phyloP scores from a whole-genome alignment of 2,329 filamentous ascomycete species.

The Arthrinium phaeospermum region DNA sequence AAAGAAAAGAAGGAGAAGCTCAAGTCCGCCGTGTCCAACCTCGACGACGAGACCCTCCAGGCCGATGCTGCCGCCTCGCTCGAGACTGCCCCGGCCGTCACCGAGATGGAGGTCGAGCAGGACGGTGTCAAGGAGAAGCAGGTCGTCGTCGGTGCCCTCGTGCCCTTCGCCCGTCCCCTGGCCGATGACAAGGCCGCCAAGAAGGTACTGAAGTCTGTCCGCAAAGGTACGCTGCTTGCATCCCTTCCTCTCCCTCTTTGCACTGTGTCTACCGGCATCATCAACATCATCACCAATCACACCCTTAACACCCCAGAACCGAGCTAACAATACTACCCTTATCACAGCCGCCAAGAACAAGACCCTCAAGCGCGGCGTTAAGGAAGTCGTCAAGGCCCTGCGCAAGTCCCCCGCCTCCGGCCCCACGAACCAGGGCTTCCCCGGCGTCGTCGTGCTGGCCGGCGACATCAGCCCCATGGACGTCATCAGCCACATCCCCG shows the following conservation, averaged over 20 bases:
- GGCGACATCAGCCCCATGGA: constrained; percentile 98
- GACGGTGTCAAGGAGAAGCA: constrained; percentile 51
- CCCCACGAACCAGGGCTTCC: constrained; percentile 66
- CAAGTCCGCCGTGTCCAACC: constrained; percentile 60
- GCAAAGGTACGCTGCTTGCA: constrained; percentile 54
- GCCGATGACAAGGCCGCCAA: constrained; percentile 78
- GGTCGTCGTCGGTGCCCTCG: constrained; percentile 64
- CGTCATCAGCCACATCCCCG: constrained; percentile 96
- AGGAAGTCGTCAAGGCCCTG: constrained; percentile 98
- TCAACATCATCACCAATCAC: constrained; percentile 18
- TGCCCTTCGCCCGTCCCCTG: constrained; percentile 83
- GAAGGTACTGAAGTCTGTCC: constrained; percentile 63
- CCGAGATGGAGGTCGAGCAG: constrained; percentile 53
- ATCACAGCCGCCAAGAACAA: constrained; percentile 87
- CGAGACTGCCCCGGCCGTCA: constrained; percentile 45
- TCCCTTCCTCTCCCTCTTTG: constrained; percentile 20
- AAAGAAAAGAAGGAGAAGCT: constrained; percentile 77
- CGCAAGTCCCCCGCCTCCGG: constrained; percentile 83
- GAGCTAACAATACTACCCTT: constrained; percentile 28
- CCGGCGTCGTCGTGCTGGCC: constrained; percentile 86
- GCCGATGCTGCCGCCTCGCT: constrained; percentile 55
- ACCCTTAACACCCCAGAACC: constrained; percentile 26
- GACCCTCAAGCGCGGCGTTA: constrained; percentile 95
- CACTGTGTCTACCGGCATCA: neutral
- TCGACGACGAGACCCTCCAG: constrained; percentile 69